Base-by-base conservation (phyloP, 176 grass and related monocot genomes). In the Oryza rufipogon region DNA sequence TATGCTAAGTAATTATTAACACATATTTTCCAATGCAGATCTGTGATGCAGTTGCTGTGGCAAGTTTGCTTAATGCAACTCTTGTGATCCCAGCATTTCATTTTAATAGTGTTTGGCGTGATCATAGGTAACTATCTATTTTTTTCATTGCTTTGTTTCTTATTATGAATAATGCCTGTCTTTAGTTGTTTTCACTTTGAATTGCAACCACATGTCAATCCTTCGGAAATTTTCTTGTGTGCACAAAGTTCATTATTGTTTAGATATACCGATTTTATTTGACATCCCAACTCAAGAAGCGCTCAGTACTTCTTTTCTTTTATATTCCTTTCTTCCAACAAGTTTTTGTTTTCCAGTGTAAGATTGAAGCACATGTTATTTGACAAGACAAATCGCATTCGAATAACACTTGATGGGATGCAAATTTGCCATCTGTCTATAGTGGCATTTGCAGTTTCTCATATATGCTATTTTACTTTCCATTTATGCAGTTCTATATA, bases 61-160 rank as follows among this genome's bases (percentile, higher is more conserved):
- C 96, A 13, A 88, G 87, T 71, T 83, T 95, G 83, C 80, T 98
- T 64, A 98, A 95, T 90, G 96, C 96, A 88, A 98, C 91, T 71
- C 93, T 98, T 87, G 91, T 98, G 83, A 92, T 93, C 85, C 96
- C 96, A 78, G 81, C 88, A 69, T 94, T 98, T 84, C 93, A 98
- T 92, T 83, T 98, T 54, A 95, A 98, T 77, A 98, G 93, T 20
- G 96, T 98, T 60, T 98, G 96, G 93, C 91, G 89, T 65, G 96
- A 98, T 89, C 78, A 89, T 44, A 98, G 96, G 96, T 98, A 73
- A 78, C 56, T 78, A 47, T 23, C 17, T 68, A 36, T 58, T 85
- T 72, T 77, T 52, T 30, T 81, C 20, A 45, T 19, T n/a, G 26
- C 14, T n/a, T 47, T 26, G 9, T 66, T 28, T 4, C 9, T 87